These are phyloP conservation scores for Pseudoperonospora humuli DNA, from an alignment of 352 stramenopile genomes.

Conservation along the genomic window DNA sequence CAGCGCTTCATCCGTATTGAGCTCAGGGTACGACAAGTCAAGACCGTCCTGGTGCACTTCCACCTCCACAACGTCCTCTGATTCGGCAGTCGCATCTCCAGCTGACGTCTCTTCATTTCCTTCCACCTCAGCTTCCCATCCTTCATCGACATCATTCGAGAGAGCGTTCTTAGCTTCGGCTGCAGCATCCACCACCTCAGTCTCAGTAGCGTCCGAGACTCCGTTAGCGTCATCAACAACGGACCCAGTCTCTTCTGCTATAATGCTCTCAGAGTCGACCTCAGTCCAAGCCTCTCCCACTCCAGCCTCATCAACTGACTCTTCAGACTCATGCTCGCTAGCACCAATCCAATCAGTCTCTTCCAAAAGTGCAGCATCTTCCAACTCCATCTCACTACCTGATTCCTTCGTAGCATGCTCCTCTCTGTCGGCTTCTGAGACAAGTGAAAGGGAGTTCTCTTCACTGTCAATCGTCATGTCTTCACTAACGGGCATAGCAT, in stretches of 20 bases:
- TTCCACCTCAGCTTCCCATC: background rate
- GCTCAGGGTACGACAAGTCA: slow-evolving; percentile 11
- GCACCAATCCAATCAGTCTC: background rate
- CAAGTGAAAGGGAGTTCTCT: background rate
- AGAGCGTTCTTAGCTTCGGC: background rate
- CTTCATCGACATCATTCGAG: background rate
- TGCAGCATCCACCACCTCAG: background rate
- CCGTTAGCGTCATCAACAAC: background rate
- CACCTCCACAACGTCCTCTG: slow-evolving; percentile 13
- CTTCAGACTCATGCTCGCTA: background rate
- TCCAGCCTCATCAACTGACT: background rate
- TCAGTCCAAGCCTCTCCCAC: background rate
- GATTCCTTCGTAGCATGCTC: background rate
- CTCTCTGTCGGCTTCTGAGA: slow-evolving; percentile 1
- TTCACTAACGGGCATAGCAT: background rate
- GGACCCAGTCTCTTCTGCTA: slow-evolving; percentile 1
- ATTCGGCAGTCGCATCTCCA: slow-evolving; percentile 1
- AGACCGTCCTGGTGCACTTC: slow-evolving; percentile 15
- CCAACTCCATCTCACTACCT: background rate
- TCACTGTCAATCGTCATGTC: background rate
- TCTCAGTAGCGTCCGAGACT: background rate
- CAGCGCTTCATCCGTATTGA: slow-evolving; percentile 9
- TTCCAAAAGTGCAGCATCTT: background rate
- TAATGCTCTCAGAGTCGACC: background rate
- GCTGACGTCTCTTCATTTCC: background rate